phyloP scores from a whole-genome alignment of 805 yeast genomes.

The Sugiyamaella boreocaroliniensis region DNA sequence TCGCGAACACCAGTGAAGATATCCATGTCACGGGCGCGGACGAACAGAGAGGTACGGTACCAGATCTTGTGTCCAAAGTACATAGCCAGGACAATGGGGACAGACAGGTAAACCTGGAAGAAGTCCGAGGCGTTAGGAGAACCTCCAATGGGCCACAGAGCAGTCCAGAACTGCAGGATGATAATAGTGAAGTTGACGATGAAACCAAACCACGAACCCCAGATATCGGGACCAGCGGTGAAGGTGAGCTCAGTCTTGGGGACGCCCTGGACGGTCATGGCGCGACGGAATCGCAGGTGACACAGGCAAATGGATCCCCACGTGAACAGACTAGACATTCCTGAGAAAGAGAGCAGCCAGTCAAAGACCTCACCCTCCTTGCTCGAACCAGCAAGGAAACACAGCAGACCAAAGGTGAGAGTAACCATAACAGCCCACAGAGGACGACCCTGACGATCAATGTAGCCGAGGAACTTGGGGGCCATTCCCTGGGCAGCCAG shows the following conservation, averaged over 20 bases:
- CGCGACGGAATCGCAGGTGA: slow-evolving; percentile 60
- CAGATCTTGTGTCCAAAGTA: slow-evolving; percentile 54
- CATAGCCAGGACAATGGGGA: slow-evolving; percentile 53
- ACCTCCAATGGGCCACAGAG: slow-evolving; percentile 58
- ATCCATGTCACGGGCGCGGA: slow-evolving; percentile 47
- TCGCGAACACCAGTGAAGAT: slow-evolving; percentile 57
- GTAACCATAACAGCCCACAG: slow-evolving; percentile 48
- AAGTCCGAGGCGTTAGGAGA: slow-evolving; percentile 39
- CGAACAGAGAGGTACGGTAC: slow-evolving; percentile 29
- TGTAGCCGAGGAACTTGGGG: slow-evolving; percentile 51
- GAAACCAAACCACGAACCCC: slow-evolving; percentile 56
- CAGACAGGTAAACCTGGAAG: slow-evolving; percentile 60
- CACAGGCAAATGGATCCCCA: slow-evolving; percentile 57
- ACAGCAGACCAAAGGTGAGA: slow-evolving; percentile 47
- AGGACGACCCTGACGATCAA: slow-evolving; percentile 65
- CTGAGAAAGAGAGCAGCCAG: slow-evolving; percentile 62
- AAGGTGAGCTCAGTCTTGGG: slow-evolving; percentile 54
- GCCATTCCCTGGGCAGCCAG: slow-evolving; percentile 59
- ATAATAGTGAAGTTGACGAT: slow-evolving; percentile 51
- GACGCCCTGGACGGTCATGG: slow-evolving; percentile 55
- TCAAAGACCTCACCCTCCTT: slow-evolving; percentile 50
- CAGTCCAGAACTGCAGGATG: slow-evolving; percentile 69
- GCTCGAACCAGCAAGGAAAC: slow-evolving; percentile 50
- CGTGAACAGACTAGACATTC: slow-evolving; percentile 53
- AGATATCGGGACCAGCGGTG: slow-evolving; percentile 53